Conservation (phyloP, 306 rosid genomes). For the Myrica gale region DNA sequence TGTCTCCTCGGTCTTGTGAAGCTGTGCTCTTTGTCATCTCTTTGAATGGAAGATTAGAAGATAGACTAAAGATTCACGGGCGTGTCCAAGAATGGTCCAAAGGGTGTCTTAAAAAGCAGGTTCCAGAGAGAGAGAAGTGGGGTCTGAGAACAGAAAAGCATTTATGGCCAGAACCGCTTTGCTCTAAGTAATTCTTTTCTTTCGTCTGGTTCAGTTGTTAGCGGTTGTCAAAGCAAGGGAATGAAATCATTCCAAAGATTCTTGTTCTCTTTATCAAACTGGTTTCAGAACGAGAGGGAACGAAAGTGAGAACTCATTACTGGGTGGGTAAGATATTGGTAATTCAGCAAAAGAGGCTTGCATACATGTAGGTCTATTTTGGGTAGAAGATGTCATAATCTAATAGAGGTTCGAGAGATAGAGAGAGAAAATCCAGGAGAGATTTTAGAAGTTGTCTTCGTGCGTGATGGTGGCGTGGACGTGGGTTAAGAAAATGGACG, state of each 20-base stretch:
- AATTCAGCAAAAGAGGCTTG: neutral
- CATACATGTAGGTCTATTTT: neutral
- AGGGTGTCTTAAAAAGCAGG: conserved; percentile 18
- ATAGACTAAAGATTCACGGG: conserved; percentile 12
- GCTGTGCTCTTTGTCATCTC: conserved; percentile 38
- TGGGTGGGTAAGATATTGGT: neutral
- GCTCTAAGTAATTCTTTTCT: neutral
- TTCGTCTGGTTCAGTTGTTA: neutral
- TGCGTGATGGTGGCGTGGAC: neutral
- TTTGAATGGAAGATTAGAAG: neutral
- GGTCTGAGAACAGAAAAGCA: conserved; percentile 26
- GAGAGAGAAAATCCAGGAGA: neutral
- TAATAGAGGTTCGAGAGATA: neutral
- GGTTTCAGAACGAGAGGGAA: neutral
- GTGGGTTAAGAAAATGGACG: neutral
- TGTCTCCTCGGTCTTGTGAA: conserved; percentile 30
- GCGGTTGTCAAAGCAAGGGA: neutral
- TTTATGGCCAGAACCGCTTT: conserved; percentile 19
- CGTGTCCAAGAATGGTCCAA: neutral
- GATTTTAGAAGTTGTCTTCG: no score
- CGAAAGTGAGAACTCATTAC: neutral
- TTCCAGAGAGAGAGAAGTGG: conserved; percentile 11
- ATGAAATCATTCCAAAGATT: conserved; percentile 7
- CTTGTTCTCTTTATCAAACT: neutral
- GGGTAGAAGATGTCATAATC: neutral